phyloP scores from a whole-genome alignment of 2,329 filamentous ascomycete species.

The Aureobasidium sp. region DNA sequence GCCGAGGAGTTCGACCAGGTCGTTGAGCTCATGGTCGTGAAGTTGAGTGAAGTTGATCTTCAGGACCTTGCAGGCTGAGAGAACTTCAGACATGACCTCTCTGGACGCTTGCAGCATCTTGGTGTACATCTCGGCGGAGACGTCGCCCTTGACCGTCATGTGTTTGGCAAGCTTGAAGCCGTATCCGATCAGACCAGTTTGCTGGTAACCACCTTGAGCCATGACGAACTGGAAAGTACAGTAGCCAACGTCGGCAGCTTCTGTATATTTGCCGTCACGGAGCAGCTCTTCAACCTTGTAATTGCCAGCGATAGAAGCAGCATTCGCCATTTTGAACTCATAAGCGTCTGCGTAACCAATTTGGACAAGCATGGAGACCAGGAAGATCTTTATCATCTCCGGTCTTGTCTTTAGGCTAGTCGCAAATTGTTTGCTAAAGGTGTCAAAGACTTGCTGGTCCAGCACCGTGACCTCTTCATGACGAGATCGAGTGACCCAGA shows the following conservation, averaged over 20 bases:
- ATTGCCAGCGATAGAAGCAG: conserved; percentile 37
- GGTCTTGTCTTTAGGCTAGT: conserved; percentile 28
- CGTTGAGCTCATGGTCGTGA: conserved; percentile 39
- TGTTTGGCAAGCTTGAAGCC: conserved; percentile 43
- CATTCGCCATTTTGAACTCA: conserved; percentile 34
- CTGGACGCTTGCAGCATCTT: conserved; percentile 35
- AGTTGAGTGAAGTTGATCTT: conserved; percentile 41
- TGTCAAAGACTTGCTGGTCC: conserved; percentile 22
- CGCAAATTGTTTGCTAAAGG: conserved; percentile 32
- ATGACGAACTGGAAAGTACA: conserved; percentile 39
- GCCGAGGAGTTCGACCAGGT: conserved; percentile 42
- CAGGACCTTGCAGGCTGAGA: conserved; percentile 36
- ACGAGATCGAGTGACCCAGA: conserved; percentile 29
- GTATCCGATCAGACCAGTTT: conserved; percentile 33
- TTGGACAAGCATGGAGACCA: conserved; percentile 32
- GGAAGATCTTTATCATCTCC: conserved; percentile 21
- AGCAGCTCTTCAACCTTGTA: conserved; percentile 31
- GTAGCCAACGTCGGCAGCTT: conserved; percentile 39
- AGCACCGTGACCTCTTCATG: conserved; percentile 33
- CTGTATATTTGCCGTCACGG: conserved; percentile 33
- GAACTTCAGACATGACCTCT: conserved; percentile 36
- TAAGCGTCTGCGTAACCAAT: conserved; percentile 34
- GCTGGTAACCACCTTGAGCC: conserved; percentile 37
- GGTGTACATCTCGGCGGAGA: conserved; percentile 30
- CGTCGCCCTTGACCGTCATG: conserved; percentile 37